phyloP scores from a whole-genome alignment of 2,329 filamentous ascomycete genomes.

The Chalara sp. region DNA sequence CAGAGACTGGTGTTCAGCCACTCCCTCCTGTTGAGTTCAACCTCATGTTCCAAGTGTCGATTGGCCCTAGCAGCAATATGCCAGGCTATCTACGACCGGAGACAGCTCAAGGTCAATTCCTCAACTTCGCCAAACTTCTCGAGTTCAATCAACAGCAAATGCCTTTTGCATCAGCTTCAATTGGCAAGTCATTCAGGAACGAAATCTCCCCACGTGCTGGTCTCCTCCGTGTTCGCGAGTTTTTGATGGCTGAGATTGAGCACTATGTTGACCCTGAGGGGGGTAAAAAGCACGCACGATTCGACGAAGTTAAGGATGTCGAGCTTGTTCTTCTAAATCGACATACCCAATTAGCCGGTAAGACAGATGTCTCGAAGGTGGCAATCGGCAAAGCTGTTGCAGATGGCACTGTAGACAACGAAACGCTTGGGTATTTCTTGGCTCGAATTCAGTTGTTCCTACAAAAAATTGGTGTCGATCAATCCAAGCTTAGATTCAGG shows the following conservation, averaged over 20 bases:
- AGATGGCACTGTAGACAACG: constrained; percentile 82
- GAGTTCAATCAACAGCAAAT: constrained; percentile 94
- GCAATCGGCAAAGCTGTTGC: constrained; percentile 82
- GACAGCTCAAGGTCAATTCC: constrained; percentile 94
- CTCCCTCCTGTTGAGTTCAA: constrained; percentile 87
- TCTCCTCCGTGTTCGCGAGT: constrained; percentile 89
- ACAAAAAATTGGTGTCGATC: constrained; percentile 78
- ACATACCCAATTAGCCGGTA: constrained; percentile 77
- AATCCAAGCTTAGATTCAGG: constrained; percentile 84
- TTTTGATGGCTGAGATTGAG: constrained; percentile 98
- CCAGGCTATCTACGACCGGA: constrained; percentile 85
- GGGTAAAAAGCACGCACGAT: constrained; percentile 90
- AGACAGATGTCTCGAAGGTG: constrained; percentile 67
- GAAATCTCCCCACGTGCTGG: constrained; percentile 93
- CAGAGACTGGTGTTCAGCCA: constrained; percentile 69
- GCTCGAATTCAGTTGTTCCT: constrained; percentile 91
- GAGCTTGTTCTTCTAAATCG: constrained; percentile 81
- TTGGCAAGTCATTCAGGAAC: constrained; percentile 97
- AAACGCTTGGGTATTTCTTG: constrained; percentile 96
- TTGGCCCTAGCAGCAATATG: constrained; percentile 84
- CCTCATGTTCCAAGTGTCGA: constrained; percentile 96
- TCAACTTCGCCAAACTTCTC: constrained; percentile 93
- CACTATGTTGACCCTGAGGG: constrained; percentile 93
- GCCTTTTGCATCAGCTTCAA: constrained; percentile 94
- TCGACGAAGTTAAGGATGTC: constrained; percentile 75